phyloP scores from a whole-genome alignment of 805 yeast species.

The Yarrowia divulgata region DNA sequence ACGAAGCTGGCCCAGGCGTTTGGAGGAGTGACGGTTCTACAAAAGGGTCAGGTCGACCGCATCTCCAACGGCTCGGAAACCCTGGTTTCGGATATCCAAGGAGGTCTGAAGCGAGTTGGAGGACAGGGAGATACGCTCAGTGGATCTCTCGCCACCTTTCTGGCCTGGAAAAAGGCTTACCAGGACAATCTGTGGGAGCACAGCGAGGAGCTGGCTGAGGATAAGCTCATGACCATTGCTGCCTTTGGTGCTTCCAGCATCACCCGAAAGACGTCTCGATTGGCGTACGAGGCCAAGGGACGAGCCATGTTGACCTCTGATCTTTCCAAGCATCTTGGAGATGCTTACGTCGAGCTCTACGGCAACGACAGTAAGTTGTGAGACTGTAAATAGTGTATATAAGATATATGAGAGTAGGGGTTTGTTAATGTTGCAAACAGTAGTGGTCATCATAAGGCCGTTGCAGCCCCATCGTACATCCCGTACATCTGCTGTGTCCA shows the following conservation, averaged over 20 bases:
- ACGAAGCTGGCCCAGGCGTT: constrained; percentile 57
- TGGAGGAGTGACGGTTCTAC: constrained; percentile 67
- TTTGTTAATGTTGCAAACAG: no score
- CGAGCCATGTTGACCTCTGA: constrained; percentile 88
- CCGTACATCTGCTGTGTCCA: background rate
- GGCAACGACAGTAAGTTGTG: constrained; percentile 30
- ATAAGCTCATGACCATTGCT: constrained; percentile 51
- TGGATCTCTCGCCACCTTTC: constrained; percentile 81
- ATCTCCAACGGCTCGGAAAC: constrained; percentile 61
- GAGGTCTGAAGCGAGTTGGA: constrained; percentile 84
- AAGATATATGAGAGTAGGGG: background rate
- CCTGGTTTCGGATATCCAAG: constrained; percentile 58
- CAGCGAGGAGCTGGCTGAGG: constrained; percentile 49
- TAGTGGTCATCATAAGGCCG: no score
- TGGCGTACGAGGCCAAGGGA: constrained; percentile 70
- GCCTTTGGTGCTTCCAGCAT: constrained; percentile 75
- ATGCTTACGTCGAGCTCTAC: constrained; percentile 62
- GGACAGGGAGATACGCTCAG: constrained; percentile 96
- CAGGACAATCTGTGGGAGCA: constrained; percentile 65
- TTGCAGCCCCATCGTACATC: no score
- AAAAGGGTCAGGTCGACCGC: constrained; percentile 74
- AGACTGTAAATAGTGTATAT: background rate
- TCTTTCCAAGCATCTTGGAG: constrained; percentile 70
- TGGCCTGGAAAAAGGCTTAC: constrained; percentile 80
- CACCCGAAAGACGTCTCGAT: constrained; percentile 67